Base-by-base conservation (phyloP, 2,329 filamentous ascomycete species). In the Penicillium crustosum region DNA sequence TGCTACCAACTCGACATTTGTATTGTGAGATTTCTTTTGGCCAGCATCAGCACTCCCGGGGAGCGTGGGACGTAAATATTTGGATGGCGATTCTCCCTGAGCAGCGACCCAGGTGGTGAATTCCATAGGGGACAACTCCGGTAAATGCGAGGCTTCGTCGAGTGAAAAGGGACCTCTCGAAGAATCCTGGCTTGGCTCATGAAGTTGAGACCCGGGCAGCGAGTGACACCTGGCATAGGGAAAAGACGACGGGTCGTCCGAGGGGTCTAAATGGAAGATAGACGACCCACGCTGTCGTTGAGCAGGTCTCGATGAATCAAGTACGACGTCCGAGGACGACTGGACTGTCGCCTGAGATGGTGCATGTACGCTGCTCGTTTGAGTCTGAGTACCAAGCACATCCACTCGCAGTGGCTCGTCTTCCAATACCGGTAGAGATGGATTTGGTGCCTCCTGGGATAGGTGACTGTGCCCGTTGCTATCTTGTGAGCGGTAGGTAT, bases 401-500 rank as follows among this genome's bases (percentile, higher is more conserved):
- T 68, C 58, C 23, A 64, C 45, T 19, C 47, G 48, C 25, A 58
- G 51, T 13, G 38, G 43, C 15, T 36, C 29, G 9, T 49, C 54
- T 23, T 45, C 31, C n/a, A 15, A 17, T 4, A 17, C 23, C 25
- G 36, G 44, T 42, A 51, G 57, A 23, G 60, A 55, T 19, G 57
- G 42, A 38, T 61, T 53, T 3, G 57, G 45, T 31, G 45, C 58
- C 27, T 63, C 59, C 45, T 67, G 61, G 25, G 65, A 68, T 29
- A 57, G 48, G 21, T 52, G 43, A n/a, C 36, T 53, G 38, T 62
- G 61, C 12, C 59, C 52, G 27, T 62, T 56, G 49, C 52, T 62
- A 23, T 63, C 68, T 53, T 66, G 61, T 38, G 62, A 70, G 10
- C 61, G 63, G 54, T 73, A 71, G 6, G 73, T 75, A 49, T 74